Conservation (phyloP, 257 asterid genomes). For the Lycium barbarum region DNA sequence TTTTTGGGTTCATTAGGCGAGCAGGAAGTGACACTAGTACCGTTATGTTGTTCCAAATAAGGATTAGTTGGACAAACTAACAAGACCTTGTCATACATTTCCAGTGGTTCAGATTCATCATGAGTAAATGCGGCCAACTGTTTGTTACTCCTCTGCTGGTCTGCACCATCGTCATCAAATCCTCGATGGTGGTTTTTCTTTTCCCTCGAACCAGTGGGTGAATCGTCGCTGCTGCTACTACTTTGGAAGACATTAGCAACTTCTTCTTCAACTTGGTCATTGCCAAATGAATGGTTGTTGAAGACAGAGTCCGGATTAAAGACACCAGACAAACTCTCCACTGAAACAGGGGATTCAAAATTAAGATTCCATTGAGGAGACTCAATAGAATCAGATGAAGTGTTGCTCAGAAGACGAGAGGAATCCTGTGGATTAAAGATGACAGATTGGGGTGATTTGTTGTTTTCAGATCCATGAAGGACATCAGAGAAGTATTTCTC, state of each 20-base stretch:
- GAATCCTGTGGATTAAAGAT: slow-evolving; percentile 20
- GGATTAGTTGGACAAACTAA: slow-evolving; percentile 41
- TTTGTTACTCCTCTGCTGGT: slow-evolving; percentile 42
- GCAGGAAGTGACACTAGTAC: not conserved
- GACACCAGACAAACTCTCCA: not conserved
- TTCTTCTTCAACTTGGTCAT: slow-evolving; percentile 17
- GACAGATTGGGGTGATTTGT: not conserved
- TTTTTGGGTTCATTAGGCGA: slow-evolving; percentile 32
- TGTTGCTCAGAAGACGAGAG: not conserved
- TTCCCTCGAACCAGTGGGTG: slow-evolving; percentile 28
- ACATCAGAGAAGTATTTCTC: slow-evolving; percentile 46
- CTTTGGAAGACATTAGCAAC: slow-evolving; percentile 8
- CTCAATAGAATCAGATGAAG: slow-evolving; percentile 34
- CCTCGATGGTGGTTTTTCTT: slow-evolving; percentile 38
- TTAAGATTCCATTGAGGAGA: slow-evolving; percentile 28
- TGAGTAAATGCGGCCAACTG: slow-evolving; percentile 41
- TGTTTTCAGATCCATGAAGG: slow-evolving; percentile 37
- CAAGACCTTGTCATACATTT: slow-evolving; percentile 47
- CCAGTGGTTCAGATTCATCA: slow-evolving; percentile 41
- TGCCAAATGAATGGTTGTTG: not conserved
- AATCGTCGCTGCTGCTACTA: not conserved
- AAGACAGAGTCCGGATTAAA: not conserved
- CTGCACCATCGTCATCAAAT: slow-evolving; percentile 23
- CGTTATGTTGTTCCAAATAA: slow-evolving; percentile 7
- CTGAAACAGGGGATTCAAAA: slow-evolving; percentile 25